A percentile compares a stretch with the other conserved stretches of the same genome.
Evolutionary conservation across 495 filamentous ascomycete species (phyloP).

Genomic region (Thermothielavioides terrestris): DNA sequence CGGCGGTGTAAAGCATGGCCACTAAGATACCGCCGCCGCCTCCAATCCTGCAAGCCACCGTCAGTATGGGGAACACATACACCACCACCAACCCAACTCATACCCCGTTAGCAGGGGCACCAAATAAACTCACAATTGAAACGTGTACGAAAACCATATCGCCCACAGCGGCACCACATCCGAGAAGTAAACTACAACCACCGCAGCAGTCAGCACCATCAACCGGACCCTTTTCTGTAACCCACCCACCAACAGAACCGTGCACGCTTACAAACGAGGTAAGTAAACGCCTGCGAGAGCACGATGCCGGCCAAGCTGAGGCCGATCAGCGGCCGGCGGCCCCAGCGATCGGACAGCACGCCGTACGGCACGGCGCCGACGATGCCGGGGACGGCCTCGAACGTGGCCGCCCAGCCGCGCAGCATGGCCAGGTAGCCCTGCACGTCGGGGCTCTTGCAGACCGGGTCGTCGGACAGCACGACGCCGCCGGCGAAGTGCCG

Average conservation of each 20-base stretch:
- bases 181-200: constrained; percentile 18
- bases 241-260: not conserved
- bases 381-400: constrained; percentile 24
- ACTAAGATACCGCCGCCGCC: constrained; percentile 19
- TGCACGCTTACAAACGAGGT: constrained; percentile 15
- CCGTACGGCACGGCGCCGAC: constrained; percentile 24
- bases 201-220: not conserved
- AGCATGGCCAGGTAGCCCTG: constrained; percentile 28
- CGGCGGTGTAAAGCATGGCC: constrained; percentile 28
- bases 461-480: constrained; percentile 8
- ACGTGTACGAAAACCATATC: constrained; percentile 12
- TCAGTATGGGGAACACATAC: no score
- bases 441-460: constrained; percentile 22
- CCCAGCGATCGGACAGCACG: constrained; percentile 28
- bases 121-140: constrained; percentile 17
- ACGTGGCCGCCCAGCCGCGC: constrained; percentile 21
- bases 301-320: constrained; percentile 16
- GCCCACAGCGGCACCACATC: constrained; percentile 25
- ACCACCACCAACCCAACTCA: not conserved
- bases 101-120: not conserved
- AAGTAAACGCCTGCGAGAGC: constrained; percentile 6
- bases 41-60: constrained; percentile 21
- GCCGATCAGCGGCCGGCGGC: constrained; percentile 22
- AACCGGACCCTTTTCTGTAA: no score
- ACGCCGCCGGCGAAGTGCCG: not conserved